These are phyloP conservation scores for Solanum sitiens DNA, from an alignment of 257 asterid genomes.

Conservation along the genomic window DNA sequence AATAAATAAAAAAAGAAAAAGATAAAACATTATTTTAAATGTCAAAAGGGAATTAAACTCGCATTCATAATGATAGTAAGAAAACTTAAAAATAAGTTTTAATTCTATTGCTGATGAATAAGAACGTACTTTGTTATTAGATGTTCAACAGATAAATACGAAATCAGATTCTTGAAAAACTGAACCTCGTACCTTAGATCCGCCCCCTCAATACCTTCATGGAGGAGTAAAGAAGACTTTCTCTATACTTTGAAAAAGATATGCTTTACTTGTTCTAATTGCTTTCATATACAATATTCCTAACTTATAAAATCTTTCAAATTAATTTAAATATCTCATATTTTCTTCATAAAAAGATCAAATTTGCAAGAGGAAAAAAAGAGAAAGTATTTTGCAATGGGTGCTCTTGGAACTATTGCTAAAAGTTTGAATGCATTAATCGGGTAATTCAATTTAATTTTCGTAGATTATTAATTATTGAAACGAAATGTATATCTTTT, in stretches of 20 bases:
- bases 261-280: slow-evolving; percentile 32
- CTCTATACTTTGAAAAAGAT: slow-evolving; percentile 20
- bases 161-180: background rate
- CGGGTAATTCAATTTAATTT: slow-evolving; percentile 29
- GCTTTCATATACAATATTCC: background rate
- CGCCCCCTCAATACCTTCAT: background rate
- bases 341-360: background rate
- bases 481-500: background rate
- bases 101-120: background rate
- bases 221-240: slow-evolving; percentile 44
- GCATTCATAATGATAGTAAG: background rate
- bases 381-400: slow-evolving; percentile 31
- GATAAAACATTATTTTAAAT: background rate
- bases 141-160: background rate
- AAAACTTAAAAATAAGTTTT: background rate
- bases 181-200: background rate
- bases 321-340: background rate
- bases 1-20: background rate
- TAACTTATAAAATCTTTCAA: background rate
- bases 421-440: slow-evolving; percentile 54
- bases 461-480: background rate
- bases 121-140: background rate
- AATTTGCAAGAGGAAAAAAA: background rate
- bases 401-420: slow-evolving; percentile 51
- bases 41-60: background rate